A percentile compares a stretch with the other conserved stretches of the same genome.
Conservation (phyloP, 371 early-diverging fungal genomes). For the Zychaea mexicana region DNA sequence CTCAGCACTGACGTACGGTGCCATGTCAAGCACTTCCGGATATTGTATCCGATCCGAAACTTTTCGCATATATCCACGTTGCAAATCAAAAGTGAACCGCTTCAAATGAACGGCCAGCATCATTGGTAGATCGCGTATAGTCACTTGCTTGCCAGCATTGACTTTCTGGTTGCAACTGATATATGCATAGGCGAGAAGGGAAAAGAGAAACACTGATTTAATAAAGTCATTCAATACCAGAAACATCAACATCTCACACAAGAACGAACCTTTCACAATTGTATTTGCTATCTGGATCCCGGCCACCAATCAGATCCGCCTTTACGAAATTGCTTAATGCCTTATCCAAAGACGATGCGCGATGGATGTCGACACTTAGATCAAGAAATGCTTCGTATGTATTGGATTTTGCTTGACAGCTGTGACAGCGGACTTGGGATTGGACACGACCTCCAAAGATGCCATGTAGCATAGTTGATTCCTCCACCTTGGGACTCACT, state of each 20-base stretch:
- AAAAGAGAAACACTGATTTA: no score
- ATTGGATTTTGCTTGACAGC: conserved; percentile 75
- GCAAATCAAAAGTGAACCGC: conserved; percentile 60
- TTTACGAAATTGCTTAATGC: conserved; percentile 73
- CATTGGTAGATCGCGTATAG: conserved; percentile 61
- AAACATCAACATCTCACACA: background rate
- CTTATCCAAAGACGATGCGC: conserved; percentile 59
- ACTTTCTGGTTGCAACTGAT: conserved; percentile 65
- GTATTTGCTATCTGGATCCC: conserved; percentile 33
- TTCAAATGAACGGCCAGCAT: conserved; percentile 63
- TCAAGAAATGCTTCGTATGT: conserved; percentile 81
- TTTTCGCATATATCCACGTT: conserved; percentile 57
- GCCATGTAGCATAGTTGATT: conserved; percentile 74
- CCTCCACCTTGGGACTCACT: conserved; percentile 68
- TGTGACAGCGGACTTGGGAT: conserved; percentile 74
- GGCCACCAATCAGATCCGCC: conserved; percentile 32
- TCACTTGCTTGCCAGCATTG: conserved; percentile 81
- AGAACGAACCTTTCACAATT: conserved; percentile 34
- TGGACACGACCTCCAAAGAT: conserved; percentile 86
- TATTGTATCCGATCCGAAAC: conserved; percentile 57
- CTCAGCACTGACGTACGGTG: conserved; percentile 46
- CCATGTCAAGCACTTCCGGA: conserved; percentile 53
- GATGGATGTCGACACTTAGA: conserved; percentile 74
- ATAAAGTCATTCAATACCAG: background rate
- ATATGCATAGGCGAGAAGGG: no score